phyloP scores from a whole-genome alignment of 139 green algal genomes.

The Chlorella sp. region DNA sequence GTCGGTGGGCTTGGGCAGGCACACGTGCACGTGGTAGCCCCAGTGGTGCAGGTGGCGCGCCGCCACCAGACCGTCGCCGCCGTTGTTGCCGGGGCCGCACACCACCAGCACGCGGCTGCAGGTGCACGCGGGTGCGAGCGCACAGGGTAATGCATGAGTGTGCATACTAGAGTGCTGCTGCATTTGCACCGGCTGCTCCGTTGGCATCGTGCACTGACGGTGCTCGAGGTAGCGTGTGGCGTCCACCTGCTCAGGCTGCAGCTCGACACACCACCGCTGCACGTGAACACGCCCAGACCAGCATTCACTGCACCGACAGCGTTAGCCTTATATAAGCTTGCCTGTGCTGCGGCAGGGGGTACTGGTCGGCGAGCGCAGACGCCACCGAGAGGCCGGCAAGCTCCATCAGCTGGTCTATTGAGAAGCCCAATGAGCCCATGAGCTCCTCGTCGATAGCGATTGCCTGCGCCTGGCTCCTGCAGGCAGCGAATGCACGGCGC shows the following conservation, averaged over 20 bases:
- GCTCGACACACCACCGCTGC: no score
- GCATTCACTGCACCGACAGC: no score
- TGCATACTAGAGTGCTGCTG: no score
- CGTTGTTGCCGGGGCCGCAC: constrained; percentile 96
- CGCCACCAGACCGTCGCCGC: constrained; percentile 92
- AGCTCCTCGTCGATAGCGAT: constrained; percentile 77
- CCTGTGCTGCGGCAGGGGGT: constrained; percentile 18
- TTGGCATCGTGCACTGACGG: no score
- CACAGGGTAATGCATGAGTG: no score
- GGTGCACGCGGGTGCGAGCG: not conserved
- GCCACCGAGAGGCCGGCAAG: constrained; percentile 72
- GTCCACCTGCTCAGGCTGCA: no score
- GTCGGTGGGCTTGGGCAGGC: constrained; percentile 87
- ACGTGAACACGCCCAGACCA: no score
- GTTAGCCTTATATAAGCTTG: no score
- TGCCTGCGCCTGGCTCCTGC: constrained; percentile 33
- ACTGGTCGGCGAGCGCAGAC: constrained; percentile 52
- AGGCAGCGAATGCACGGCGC: no score
- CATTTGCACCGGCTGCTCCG: no score
- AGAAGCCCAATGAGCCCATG: constrained; percentile 86
- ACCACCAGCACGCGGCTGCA: constrained; percentile 70
- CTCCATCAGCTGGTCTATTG: constrained; percentile 90
- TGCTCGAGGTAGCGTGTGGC: no score
- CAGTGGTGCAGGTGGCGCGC: constrained; percentile 91
- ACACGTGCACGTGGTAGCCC: constrained; percentile 71